These are phyloP conservation scores for Turritis glabra DNA, from an alignment of 345 rosid genomes.

Conservation along the genomic window DNA sequence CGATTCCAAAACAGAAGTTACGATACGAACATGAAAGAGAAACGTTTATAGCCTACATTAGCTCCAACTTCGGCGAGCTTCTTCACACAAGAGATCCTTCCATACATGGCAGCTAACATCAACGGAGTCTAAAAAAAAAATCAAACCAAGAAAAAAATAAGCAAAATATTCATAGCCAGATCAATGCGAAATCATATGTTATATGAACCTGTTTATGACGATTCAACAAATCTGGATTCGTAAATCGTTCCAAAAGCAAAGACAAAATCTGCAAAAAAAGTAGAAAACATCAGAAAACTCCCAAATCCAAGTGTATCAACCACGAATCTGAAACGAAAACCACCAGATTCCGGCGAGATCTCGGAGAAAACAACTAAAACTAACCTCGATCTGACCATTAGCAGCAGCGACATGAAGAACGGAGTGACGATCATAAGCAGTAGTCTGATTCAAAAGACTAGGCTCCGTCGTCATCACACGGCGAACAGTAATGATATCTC, in stretches of 20 bases:
- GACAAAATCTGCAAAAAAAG: conserved; percentile 63
- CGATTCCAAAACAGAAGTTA: no score
- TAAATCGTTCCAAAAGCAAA: conserved; percentile 69
- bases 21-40: no score
- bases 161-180: not conserved
- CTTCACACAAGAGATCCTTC: conserved; percentile 76
- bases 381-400: conserved; percentile 96
- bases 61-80: conserved; percentile 94
- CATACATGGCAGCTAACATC: conserved; percentile 98
- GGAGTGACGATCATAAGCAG: conserved; percentile 83
- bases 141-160: not conserved
- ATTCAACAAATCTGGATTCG: conserved; percentile 79
- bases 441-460: conserved; percentile 51
- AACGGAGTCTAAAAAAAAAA: conserved; percentile 71
- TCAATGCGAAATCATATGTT: conserved; percentile 21
- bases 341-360: conserved; percentile 22
- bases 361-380: not conserved
- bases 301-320: not conserved
- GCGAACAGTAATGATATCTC: conserved; percentile 55
- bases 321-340: conserved; percentile 5
- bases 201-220: conserved; percentile 94
- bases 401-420: conserved; percentile 93
- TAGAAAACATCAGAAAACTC: not conserved
- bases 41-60: conserved; percentile 75
- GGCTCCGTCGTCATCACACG: conserved; percentile 59